Base-by-base conservation (phyloP, 345 rosid genomes). In the Microthlaspi erraticum region DNA sequence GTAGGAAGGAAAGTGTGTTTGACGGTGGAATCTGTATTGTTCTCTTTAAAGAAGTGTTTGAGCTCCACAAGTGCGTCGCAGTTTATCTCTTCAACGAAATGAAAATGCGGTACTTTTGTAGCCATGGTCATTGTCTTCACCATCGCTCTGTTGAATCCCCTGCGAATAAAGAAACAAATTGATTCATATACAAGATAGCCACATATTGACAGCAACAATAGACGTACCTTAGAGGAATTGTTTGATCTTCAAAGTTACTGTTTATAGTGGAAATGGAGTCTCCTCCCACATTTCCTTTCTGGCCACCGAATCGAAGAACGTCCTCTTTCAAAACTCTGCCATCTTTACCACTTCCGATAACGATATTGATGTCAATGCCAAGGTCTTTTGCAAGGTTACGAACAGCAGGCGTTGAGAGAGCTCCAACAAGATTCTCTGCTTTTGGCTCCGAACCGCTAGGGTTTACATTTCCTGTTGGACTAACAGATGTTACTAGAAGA, bases 121-220 rank as follows among this genome's bases (percentile, higher is more conserved):
- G 93, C 97, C 92, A 86, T 74, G 48, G 93, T 81, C 98, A 93
- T 93, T 75, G 98, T 80, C 77, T 89, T 93, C 58, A 89, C 98
- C 97, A 93, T 93, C 60, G 94, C 60, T 72, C 98, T 59, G 77
- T 79, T 88, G 74, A 84, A 93, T 49, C 98, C 98, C 84, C 98
- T 93, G 88, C 46, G 72, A 54, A 39, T 42, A 31, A 58, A 37
- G 19, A 26, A 26, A 7, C 60, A 34, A 13, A 42, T 26, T 45
- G n/a, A n/a, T 31, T 19, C 4, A 61, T 14, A 33, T 33, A 46
- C 53, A 18, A 10, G 41, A 31, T 52, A 37, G 41, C 60, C 56
- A 60, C 36, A 67, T 0, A 26, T 10, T 13, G 42, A 20, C 6
- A 48, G 64, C 17, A 16, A 12, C 17, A 16, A 12, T 20, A 57